Base-by-base conservation (phyloP, 2,329 filamentous ascomycete genomes). In the Apiospora phragmitis region DNA sequence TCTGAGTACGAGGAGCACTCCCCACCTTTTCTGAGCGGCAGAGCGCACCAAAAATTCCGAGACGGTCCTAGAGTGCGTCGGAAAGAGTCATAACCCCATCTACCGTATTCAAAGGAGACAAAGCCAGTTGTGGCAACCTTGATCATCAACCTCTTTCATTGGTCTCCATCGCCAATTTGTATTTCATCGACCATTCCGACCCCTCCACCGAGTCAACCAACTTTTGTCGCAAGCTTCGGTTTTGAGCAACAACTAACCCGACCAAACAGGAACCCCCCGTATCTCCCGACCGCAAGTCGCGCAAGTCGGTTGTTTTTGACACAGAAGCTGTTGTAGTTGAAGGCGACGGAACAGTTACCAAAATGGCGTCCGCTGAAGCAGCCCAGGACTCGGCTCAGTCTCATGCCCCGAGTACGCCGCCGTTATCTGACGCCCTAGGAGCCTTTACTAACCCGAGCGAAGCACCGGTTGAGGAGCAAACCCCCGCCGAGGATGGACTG, bases 261-360 rank as follows among this genome's bases (percentile, higher is more conserved):
- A 59, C 69, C 73, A 76, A 77, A 73, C 77, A 77, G 75, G 76
- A 79, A 67, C 77, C 73, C 43, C 77, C 77, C 70, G 69, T 73
- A 66, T 76, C 76, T 67, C 77, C 81, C 76, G 88, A 91, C 78
- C 88, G 89, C 80, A 94, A 93, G 83, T 90, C 92, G 79, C 93
- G 95, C 85, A 97, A 98, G 85, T 97, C 94, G 65, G 95, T 98
- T 79, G 92, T 94, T 75, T 98, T 98, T 83, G 95, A 92, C 81
- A 93, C 96, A 83, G 93, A 94, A 79, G 90, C 94, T 77, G 89
- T 93, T 75, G 91, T 97, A 78, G 95, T 98, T 81, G 93, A 97
- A 86, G 90, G 90, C 83, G 93, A 97, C 87, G 95, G 95, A 78
- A 90, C 92, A 80, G 90, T 98, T 80, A 94, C 90, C 78, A 91